Evolutionary conservation across 2,329 filamentous ascomycete species (phyloP).

Genomic region (Pyrenophora teres): DNA sequence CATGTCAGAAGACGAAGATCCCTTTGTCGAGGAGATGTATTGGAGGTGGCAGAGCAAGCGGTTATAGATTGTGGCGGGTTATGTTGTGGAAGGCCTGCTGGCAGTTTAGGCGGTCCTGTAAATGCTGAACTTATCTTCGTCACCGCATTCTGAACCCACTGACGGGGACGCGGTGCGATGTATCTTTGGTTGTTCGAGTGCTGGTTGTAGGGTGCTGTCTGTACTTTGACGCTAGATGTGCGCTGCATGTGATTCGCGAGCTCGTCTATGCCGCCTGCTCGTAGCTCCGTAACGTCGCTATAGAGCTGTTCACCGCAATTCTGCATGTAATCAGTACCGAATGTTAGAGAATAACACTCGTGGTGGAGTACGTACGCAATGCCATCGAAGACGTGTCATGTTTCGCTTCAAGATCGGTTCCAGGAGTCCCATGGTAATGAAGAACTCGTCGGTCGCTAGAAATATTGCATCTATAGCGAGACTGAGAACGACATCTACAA

Average conservation of each 20-base stretch:
- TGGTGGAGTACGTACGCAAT: conserved; percentile 21
- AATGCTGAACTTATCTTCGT: background rate
- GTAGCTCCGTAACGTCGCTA: conserved; percentile 21
- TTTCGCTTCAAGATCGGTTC: conserved; percentile 9
- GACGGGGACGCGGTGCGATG: conserved; percentile 2
- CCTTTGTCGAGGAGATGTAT: conserved; percentile 3
- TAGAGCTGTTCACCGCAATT: conserved; percentile 18
- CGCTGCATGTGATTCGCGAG: conserved; percentile 11
- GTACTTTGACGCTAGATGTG: conserved; percentile 10
- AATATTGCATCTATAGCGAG: background rate
- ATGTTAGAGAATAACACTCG: background rate
- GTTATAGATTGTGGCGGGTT: conserved; percentile 6
- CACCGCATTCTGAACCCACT: conserved; percentile 6
- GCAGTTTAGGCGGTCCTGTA: background rate
- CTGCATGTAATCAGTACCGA: conserved; percentile 8
- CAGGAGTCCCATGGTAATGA: conserved; percentile 3
- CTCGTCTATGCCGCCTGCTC: conserved; percentile 13
- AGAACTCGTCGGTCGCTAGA: background rate
- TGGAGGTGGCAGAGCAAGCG: background rate
- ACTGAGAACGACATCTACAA: background rate
- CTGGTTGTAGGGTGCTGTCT: background rate
- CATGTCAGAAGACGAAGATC: conserved; percentile 28
- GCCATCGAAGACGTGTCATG: conserved; percentile 22
- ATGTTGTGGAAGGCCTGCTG: conserved; percentile 10
- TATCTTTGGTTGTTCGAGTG: conserved; percentile 9